Percentiles rank a stretch among this genome's conserved stretches.
Conservation (phyloP, 306 rosid genomes). For the Cucurbita maxima region DNA sequence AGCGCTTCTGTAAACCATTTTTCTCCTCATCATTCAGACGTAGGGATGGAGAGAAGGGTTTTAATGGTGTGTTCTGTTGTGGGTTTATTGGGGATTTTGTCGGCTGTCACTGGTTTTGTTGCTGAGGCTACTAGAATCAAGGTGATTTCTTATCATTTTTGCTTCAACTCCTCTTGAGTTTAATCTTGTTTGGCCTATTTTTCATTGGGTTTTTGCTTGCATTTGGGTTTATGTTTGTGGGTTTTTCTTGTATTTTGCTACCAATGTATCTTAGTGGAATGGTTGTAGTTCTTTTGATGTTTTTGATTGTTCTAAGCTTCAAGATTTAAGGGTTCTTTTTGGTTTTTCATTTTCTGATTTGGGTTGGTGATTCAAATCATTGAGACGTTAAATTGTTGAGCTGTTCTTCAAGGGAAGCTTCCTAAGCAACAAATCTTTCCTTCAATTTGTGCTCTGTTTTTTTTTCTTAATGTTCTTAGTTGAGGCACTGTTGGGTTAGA, state of each 20-base stretch:
- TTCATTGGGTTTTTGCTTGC: background rate
- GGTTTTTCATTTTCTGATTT: background rate
- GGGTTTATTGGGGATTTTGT: constrained; percentile 50
- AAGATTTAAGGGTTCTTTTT: background rate
- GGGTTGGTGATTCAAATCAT: no score
- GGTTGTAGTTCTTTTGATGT: background rate
- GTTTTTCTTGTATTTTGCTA: background rate
- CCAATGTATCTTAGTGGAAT: background rate
- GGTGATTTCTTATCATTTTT: constrained; percentile 22
- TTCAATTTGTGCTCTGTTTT: no score
- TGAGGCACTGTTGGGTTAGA: no score
- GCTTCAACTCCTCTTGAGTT: background rate
- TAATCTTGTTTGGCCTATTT: background rate
- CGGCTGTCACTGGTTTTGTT: constrained; percentile 66
- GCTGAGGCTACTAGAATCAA: constrained; percentile 75
- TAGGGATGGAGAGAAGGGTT: constrained; percentile 51
- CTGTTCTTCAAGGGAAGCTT: no score
- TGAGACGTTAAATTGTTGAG: no score
- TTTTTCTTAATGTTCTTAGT: no score
- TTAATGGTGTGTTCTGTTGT: constrained; percentile 32
- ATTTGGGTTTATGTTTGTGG: background rate
- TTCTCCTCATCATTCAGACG: background rate
- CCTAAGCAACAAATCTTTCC: no score
- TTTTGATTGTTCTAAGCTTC: background rate
- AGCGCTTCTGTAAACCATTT: background rate